A percentile compares a stretch with the other conserved stretches of the same genome.
Evolutionary conservation across 495 filamentous ascomycete species (phyloP).

Genomic region (Chlorociboria aeruginascens): DNA sequence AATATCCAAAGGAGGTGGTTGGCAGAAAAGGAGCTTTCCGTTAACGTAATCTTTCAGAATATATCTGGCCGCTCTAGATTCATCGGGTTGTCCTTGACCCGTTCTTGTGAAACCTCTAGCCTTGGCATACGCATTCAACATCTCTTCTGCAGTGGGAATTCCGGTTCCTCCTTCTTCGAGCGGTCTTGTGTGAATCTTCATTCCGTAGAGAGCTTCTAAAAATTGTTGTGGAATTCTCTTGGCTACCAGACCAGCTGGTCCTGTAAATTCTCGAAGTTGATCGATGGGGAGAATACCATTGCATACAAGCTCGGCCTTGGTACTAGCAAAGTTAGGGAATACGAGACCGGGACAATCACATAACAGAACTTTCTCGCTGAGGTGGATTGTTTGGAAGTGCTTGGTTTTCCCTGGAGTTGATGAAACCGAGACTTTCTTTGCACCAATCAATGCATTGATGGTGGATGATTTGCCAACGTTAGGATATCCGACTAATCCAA

Average conservation of each 20-base stretch:
- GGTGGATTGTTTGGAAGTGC: constrained; percentile 97
- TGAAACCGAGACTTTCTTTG: constrained; percentile 97
- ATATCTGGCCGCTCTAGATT: constrained; percentile 80
- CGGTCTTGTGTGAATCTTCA: constrained; percentile 72
- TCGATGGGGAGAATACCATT: constrained; percentile 95
- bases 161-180: constrained; percentile 91
- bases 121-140: constrained; percentile 75
- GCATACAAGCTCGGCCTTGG: constrained; percentile 92
- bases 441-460: constrained; percentile 94
- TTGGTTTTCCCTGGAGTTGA: constrained; percentile 98
- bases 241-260: constrained; percentile 76
- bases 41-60: constrained; percentile 96
- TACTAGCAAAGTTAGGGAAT: constrained; percentile 95
- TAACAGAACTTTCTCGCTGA: constrained; percentile 76
- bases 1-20: constrained; percentile 70
- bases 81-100: constrained; percentile 82
- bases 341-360: constrained; percentile 99
- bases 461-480: constrained; percentile 99
- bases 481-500: constrained; percentile 95
- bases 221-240: constrained; percentile 83
- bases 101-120: constrained; percentile 82
- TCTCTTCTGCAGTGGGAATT: constrained; percentile 73
- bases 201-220: constrained; percentile 84
- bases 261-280: constrained; percentile 89
- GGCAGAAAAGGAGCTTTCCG: constrained; percentile 85